These are phyloP conservation scores for Crithidia acanthocephali DNA, from an alignment of 208 protist species.

Conservation along the genomic window DNA sequence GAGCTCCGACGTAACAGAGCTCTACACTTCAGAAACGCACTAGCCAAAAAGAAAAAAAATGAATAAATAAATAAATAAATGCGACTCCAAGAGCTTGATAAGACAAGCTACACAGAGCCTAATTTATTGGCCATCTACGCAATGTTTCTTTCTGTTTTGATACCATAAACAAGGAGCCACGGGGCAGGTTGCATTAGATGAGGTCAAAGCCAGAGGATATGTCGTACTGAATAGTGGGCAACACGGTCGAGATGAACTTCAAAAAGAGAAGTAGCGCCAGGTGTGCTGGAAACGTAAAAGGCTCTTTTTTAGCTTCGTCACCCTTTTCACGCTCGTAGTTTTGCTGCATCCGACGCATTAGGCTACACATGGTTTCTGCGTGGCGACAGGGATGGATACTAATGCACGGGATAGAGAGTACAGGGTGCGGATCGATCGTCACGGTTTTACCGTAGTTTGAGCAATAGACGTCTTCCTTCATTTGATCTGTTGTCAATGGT, in stretches of 20 bases:
- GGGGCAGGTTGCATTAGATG: slow-evolving; percentile 7
- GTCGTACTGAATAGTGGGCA: slow-evolving; percentile 98
- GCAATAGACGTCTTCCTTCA: slow-evolving; percentile 97
- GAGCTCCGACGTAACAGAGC: too few relatives aligned
- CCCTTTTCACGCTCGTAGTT: slow-evolving; percentile 51
- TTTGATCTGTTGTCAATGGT: slow-evolving; percentile 86
- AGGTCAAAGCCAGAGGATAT: slow-evolving; percentile 88
- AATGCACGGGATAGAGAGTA: slow-evolving; percentile 80
- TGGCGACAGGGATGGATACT: slow-evolving; percentile 98
- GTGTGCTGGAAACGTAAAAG: slow-evolving; percentile 56
- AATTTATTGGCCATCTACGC: background rate
- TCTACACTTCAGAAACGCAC: too few relatives aligned
- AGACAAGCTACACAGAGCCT: background rate
- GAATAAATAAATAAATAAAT: too few relatives aligned
- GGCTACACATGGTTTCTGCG: slow-evolving; percentile 95
- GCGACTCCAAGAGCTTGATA: too few relatives aligned
- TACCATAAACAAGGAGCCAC: background rate
- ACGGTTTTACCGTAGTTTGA: slow-evolving; percentile 98
- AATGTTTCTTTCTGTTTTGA: background rate
- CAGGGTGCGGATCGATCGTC: slow-evolving; percentile 94
- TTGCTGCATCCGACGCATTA: slow-evolving; percentile 83
- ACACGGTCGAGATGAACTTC: slow-evolving; percentile 95
- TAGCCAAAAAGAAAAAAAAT: too few relatives aligned
- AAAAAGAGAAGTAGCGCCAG: slow-evolving; percentile 77
- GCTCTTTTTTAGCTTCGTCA: slow-evolving; percentile 33